phyloP scores from a whole-genome alignment of 257 asterid species.

The Plantago major region DNA sequence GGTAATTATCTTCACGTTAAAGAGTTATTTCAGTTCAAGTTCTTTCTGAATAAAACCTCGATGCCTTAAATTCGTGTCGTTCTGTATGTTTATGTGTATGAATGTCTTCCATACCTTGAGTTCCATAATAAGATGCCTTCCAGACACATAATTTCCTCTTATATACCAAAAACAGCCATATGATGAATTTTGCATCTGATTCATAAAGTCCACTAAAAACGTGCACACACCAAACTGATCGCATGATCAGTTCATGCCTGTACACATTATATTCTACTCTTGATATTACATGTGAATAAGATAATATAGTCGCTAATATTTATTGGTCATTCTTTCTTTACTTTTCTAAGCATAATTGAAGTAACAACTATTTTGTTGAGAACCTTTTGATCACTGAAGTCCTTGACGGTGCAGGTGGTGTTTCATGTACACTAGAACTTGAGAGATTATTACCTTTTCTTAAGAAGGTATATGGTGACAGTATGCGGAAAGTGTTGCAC shows the following conservation, averaged over 20 bases:
- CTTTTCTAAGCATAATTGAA: neutral
- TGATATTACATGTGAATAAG: neutral
- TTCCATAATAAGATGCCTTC: slow-evolving; percentile 8
- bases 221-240: no score
- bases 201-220: no score
- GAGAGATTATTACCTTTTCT: slow-evolving; percentile 56
- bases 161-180: slow-evolving; percentile 1
- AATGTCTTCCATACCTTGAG: slow-evolving; percentile 2
- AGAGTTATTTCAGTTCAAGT: neutral
- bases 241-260: no score
- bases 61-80: neutral
- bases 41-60: neutral
- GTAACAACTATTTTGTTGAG: slow-evolving; percentile 7
- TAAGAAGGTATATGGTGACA: slow-evolving; percentile 78
- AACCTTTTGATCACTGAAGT: slow-evolving; percentile 4
- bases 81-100: slow-evolving; percentile 2
- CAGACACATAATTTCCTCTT: neutral
- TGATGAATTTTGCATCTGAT: no score
- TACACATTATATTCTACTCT: no score
- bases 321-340: neutral
- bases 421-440: slow-evolving; percentile 64
- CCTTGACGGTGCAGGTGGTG: slow-evolving; percentile 49
- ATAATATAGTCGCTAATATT: slow-evolving; percentile 5
- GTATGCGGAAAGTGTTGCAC: slow-evolving; percentile 71
- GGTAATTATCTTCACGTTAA: slow-evolving; percentile 36